Conservation (phyloP, 192 early-diverging fungal species). For the Gigaspora rosea region DNA sequence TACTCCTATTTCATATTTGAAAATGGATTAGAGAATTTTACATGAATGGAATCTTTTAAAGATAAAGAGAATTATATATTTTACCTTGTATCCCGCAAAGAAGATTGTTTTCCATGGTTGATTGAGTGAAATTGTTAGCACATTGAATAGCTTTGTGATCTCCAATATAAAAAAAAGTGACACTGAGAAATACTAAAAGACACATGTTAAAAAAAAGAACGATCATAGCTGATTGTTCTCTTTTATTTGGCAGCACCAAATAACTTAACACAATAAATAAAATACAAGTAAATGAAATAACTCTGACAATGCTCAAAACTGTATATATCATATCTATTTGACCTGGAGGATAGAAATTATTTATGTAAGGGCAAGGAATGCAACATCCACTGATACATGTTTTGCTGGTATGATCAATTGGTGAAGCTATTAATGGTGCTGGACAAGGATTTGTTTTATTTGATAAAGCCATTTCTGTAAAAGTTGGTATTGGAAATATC, state of each 20-base stretch:
- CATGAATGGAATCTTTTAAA: neutral
- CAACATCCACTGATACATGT: neutral
- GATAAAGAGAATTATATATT: neutral
- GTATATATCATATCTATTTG: neutral
- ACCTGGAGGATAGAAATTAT: neutral
- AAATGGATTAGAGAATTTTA: neutral
- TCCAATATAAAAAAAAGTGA: conserved; percentile 8
- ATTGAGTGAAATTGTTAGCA: neutral
- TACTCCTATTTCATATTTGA: neutral
- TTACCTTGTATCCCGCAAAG: conserved; percentile 12
- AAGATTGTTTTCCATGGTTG: neutral
- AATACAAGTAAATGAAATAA: neutral
- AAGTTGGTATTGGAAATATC: too few species aligned
- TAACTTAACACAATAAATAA: neutral
- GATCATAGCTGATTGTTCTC: neutral
- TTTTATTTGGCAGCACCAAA: conserved; percentile 10
- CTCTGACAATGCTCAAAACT: neutral
- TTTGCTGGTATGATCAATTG: neutral
- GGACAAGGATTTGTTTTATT: neutral
- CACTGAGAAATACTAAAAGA: neutral
- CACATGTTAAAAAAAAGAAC: conserved; percentile 11
- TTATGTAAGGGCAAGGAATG: neutral
- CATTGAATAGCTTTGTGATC: neutral
- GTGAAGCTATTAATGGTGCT: neutral
- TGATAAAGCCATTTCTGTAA: too few species aligned